Conservation (phyloP, 2,329 filamentous ascomycete genomes). For the Ceratocystiopsis sp. region DNA sequence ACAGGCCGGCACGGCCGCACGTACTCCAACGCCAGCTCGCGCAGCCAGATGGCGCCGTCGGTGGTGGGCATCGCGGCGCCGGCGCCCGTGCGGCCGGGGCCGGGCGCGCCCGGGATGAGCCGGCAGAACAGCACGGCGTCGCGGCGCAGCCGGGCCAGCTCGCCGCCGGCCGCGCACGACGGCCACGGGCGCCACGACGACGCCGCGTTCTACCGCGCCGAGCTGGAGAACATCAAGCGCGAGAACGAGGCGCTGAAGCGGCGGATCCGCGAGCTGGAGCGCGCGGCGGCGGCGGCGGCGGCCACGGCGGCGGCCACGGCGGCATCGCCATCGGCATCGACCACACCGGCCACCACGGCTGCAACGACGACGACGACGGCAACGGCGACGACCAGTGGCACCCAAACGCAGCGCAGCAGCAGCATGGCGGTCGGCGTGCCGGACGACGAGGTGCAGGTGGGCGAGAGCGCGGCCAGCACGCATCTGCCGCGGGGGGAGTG, state of each 20-base stretch:
- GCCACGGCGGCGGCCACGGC: too few species aligned
- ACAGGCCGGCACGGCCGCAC: constrained; percentile 36
- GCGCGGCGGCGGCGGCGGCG: constrained; percentile 9
- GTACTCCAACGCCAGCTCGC: constrained; percentile 35
- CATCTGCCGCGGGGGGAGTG: constrained; percentile 12
- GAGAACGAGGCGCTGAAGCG: constrained; percentile 48
- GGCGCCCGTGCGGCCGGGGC: constrained; percentile 17
- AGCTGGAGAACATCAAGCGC: constrained; percentile 42
- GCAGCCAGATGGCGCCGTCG: constrained; percentile 30
- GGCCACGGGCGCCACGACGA: constrained; percentile 46
- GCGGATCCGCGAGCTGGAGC: constrained; percentile 45
- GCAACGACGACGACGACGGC: constrained; percentile 2
- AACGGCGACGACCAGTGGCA: not conserved
- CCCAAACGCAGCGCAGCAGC: constrained; percentile 26
- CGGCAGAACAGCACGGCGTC: constrained; percentile 40
- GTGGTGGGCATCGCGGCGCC: constrained; percentile 28
- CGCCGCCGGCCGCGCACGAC: constrained; percentile 28
- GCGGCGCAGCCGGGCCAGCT: constrained; percentile 32
- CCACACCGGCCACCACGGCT: not conserved
- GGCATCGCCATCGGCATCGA: too few species aligned
- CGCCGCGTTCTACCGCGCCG: constrained; percentile 38
- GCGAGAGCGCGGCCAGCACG: constrained; percentile 42
- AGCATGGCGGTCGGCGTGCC: constrained; percentile 35
- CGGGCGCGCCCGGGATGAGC: constrained; percentile 23
- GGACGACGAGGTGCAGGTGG: constrained; percentile 42